These are phyloP conservation scores for Alternaria infectoria DNA, from an alignment of 2,329 filamentous ascomycete species.

Conservation along the genomic window DNA sequence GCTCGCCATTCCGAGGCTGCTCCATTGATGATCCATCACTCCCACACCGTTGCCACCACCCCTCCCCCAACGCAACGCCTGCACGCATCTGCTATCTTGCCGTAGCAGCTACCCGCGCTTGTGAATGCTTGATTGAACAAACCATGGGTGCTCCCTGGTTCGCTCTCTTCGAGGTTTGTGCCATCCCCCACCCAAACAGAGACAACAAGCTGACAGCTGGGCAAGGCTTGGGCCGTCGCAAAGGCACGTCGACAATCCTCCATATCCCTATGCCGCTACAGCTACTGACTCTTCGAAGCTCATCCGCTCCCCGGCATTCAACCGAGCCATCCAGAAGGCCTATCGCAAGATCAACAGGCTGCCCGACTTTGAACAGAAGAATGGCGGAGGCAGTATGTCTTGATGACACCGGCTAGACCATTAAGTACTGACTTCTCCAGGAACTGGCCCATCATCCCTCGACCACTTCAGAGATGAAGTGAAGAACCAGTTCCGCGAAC, in stretches of 20 bases:
- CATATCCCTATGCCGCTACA: neutral
- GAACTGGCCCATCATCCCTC: slow-evolving; percentile 51
- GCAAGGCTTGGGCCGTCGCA: slow-evolving; percentile 48
- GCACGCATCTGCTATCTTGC: neutral
- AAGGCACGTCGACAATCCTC: slow-evolving; percentile 31
- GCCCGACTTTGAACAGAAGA: slow-evolving; percentile 49
- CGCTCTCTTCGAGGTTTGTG: slow-evolving; percentile 41
- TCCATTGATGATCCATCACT: slow-evolving; percentile 7
- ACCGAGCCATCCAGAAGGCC: slow-evolving; percentile 58
- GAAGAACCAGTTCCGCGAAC: slow-evolving; percentile 52
- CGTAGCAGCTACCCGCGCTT: slow-evolving; percentile 1
- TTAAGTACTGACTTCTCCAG: slow-evolving; percentile 14
- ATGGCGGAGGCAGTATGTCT: slow-evolving; percentile 56
- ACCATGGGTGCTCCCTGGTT: slow-evolving; percentile 39
- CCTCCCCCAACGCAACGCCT: slow-evolving; percentile 6
- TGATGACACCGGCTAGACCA: too few relatives aligned
- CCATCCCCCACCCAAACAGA: neutral
- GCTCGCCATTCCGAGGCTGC: slow-evolving; percentile 8
- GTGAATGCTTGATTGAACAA: neutral
- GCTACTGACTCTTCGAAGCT: slow-evolving; percentile 46
- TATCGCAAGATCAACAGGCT: slow-evolving; percentile 56
- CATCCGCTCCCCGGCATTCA: slow-evolving; percentile 61
- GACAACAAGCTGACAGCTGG: slow-evolving; percentile 24
- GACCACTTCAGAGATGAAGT: slow-evolving; percentile 62
- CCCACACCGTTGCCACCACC: slow-evolving; percentile 4